Evolutionary conservation across 2,329 filamentous ascomycete genomes (phyloP).

Genomic region (Periglandula ipomoeae): DNA sequence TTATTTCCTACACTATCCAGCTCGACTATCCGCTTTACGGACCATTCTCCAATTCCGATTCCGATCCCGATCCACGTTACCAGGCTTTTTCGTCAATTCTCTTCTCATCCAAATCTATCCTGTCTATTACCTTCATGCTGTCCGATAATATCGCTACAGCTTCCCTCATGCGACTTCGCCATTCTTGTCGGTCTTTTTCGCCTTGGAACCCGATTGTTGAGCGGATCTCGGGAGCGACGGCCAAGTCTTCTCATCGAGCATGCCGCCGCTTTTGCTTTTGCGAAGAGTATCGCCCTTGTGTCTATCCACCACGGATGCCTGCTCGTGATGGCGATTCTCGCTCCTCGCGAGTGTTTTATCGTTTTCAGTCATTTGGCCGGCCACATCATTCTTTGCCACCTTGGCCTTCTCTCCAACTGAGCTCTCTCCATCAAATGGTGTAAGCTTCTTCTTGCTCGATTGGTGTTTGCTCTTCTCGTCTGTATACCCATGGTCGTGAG

Average conservation of each 20-base stretch:
- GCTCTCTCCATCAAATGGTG: not conserved
- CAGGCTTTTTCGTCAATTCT: not conserved
- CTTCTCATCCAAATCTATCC: too few relatives aligned
- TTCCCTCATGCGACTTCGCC: not conserved
- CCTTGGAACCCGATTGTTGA: not conserved
- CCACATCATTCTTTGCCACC: not conserved
- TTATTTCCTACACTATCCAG: not conserved
- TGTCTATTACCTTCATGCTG: too few relatives aligned
- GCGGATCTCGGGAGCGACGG: conserved; percentile 1
- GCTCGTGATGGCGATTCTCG: too few relatives aligned
- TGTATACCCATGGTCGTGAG: not conserved
- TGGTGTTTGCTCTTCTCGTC: not conserved
- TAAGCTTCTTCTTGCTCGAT: not conserved
- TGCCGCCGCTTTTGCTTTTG: not conserved
- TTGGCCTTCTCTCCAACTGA: not conserved
- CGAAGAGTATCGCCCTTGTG: not conserved
- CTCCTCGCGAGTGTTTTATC: too few relatives aligned
- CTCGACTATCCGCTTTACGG: too few relatives aligned
- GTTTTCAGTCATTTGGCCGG: too few relatives aligned
- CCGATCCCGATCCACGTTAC: too few relatives aligned
- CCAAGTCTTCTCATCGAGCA: conserved; percentile 5
- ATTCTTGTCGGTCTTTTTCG: not conserved
- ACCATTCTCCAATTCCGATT: too few relatives aligned
- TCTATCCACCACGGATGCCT: not conserved
- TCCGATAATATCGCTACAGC: not conserved